Base-by-base conservation (phyloP, 441 rosid species). In the Theobroma grandiflorum region DNA sequence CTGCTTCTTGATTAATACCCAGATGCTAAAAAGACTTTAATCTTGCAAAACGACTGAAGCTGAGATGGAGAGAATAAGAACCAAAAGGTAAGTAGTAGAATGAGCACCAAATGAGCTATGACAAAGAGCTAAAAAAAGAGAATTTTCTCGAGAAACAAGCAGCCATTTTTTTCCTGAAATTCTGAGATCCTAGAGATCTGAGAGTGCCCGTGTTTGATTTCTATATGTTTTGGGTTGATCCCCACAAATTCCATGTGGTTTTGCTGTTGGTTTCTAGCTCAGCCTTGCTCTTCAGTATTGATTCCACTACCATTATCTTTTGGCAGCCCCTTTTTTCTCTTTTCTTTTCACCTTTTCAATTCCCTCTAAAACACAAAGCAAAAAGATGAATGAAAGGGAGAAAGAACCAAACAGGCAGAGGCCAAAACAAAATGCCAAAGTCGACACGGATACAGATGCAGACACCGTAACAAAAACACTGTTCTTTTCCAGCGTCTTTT, bases 101-200 rank as follows among this genome's bases (percentile, higher is more conserved):
- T 84, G 77, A 84, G 78, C 78, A 77, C 80, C 81, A 55, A 68
- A 77, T 38, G 82, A 83, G 85, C 79, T 62, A 77, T 77, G 84
- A 82, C 58, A 82, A 82, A 78, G 53, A 62, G 58, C 50, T 65
- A 81, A 26, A 71, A 76, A 75, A 76, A 70, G 77, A 78, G 87
- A 91, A 81, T 84, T 91, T 86, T 90, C 85, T 86, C 79, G 87
- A 84, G 92, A 85, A 91, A 88, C 87, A 86, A 89, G 78, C 82
- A 87, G 69, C 79, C 82, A 82, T 79, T 59, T 81, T 74, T 78
- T 83, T 77, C 78, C 82, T 76, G 86, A 86, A 91, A 87, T 88
- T 89, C 90, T 83, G 88, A 91, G 93, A 90, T 87, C 89, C 94
- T 92, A 85, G 99, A 94, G 99, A 95, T 95, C 95, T 92, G 95